Evolutionary conservation across 2,329 filamentous ascomycete genomes (phyloP), one percentile per base, ranked within the genome.

Genomic region (Fusarium hainanense): DNA sequence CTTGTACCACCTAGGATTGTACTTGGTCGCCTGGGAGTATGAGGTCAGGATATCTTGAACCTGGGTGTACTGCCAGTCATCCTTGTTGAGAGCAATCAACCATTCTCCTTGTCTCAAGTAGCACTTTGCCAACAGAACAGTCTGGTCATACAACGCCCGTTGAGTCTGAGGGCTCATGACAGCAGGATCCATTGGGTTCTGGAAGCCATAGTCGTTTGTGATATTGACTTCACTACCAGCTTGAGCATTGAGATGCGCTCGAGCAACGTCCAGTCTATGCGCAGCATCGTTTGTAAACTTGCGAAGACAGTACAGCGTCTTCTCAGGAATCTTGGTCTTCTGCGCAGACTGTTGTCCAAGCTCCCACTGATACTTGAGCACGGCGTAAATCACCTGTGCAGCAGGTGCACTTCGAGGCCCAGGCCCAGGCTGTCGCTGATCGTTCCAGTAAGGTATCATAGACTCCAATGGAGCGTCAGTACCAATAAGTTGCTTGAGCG

Each of bases 101-200:
- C 96, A 99, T 80, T 99, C 94, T 70, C 96, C 97, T 78, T 97
- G 94, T 75, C 97, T 93, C 32, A 99, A 87, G 78, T 97, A 98
- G 80, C 95, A 98, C 81, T 98, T 97, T 12, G 97, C 94, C 44
- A 99, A 88, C 32, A 99, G 86, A 46, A 90, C 85, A 0, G 88
- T 89, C 75, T 90, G 88, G 34, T 90, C 88, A 56, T 85, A 81
- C 58, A 89, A 79, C 11, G 85, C 81, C 58, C 85, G 85, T 52
- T 87, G 85, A 1, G 84, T 83, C 68, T 84, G 83, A 2, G 83
- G 82, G 70, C 82, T 85, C 71, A 87, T 79, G 37, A 85, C 67
- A 8, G 81, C 75, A 8, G 82, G 78, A 32, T 84, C 84, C 28
- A 83, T 75, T 13, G 80, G 80, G 62, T 84, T 83, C 63, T 85